Evolutionary conservation across 1,284 basidiomycete species (phyloP), one percentile per base, ranked within the genome.

Genomic region (Rhodotorula sp.): DNA sequence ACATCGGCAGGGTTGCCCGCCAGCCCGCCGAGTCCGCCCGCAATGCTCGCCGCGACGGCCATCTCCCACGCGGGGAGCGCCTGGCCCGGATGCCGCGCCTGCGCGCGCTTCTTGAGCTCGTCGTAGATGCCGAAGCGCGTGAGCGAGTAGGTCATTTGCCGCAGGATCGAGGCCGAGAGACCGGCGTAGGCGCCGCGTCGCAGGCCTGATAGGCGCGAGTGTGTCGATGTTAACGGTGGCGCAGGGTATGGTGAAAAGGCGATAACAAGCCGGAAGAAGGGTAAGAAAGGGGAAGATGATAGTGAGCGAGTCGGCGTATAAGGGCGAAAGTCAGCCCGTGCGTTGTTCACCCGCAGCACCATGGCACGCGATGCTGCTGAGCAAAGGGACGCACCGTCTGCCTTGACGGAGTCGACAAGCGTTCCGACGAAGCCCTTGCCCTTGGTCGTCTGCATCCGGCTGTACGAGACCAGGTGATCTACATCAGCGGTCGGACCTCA

Each of bases 41-140:
- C 58, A 42, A 62, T 14, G 42, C 62, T 64, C 44, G 66, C 92
- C 55, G 92, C 91, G 7, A 86, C 70, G 1, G 89, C 91, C 68
- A 95, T 85, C 82, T 93, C 89, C 89, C 89, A 93, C 7, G 90
- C 87, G 0, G 90, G 89, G 7, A 78, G 50, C 8, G 56, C 17
- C 27, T 67, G 57, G 27, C 79, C 80, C 10, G 60, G 56, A 45
- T 64, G 64, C 42, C 58, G 52, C 27, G 54, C 42, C 9, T 66
- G 46, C n/a, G 94, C 78, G 8, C 88, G 77, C 83, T 89, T 91
- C 85, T 95, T 95, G 80, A 90, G 89, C 82, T 91, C 90, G 78
- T 96, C 93, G 82, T 95, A 95, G 34, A 91, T 91, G 86, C 92
- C 94, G 84, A 96, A 96, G 21, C 93, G 87, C 80, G 91, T 93